Base-by-base conservation (phyloP, 441 rosid genomes). In the Metrosideros polymorpha region DNA sequence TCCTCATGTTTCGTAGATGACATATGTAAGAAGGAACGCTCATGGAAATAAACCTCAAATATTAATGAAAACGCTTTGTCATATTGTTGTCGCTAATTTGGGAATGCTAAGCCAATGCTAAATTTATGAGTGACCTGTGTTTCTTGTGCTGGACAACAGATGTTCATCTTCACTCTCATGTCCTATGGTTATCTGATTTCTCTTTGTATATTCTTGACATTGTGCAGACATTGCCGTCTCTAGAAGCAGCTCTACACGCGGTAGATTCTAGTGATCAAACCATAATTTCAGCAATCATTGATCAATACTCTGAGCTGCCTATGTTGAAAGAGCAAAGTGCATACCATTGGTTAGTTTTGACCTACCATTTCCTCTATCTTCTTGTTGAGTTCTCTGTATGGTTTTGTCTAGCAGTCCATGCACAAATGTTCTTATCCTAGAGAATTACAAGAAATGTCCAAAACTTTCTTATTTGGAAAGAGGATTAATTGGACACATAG, bases 191-290 rank as follows among this genome's bases (percentile, higher is more conserved):
- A 30, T 30, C 5, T 61, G 10, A 61, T 30, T 61, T 61, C 75
- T 61, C 19, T 56, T 56, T 61, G 75, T 61, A 17, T 30, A 7
- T 61, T 30, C 24, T 6, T 29, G 75, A 30, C 42, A 15, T 61
- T 18, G 22, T 61, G 15, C 94, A 96, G 99, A 95, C 89, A 83
- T 90, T 97, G 91, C 29, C 89, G 45, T 90, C 88, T 27, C 85
- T 96, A 84, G 98, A 97, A 93, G 95, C 91, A 86, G 94, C 92
- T 87, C 88, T 97, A 71, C 89, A 79, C 89, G 91, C 83, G 83
- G 89, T 86, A 85, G 90, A 88, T 89, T 92, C 95, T n/a, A 91
- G 88, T 88, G 96, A 95, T 91, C 90, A 93, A 42, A 90, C 89
- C 45, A 55, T 82, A 82, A 86, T 90, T 93, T 94, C 93, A 84